These are phyloP conservation scores for Beauveria medogensis DNA, from an alignment of 2,329 filamentous ascomycete genomes.

Conservation along the genomic window DNA sequence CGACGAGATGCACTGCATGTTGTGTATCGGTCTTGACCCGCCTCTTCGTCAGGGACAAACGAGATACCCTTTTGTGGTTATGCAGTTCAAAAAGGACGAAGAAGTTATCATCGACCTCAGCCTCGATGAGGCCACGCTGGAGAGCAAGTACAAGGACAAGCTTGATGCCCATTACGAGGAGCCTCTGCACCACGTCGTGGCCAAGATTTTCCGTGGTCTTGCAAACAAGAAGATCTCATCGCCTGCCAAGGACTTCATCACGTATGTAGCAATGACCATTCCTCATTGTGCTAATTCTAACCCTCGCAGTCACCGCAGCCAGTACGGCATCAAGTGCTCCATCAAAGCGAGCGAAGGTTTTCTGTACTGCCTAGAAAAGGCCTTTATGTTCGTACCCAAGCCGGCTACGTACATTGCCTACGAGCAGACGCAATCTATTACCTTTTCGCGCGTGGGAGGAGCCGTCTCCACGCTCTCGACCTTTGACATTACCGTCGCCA, in stretches of 20 bases:
- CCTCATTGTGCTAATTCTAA: background rate
- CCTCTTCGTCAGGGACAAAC: constrained; percentile 95
- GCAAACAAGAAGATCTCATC: constrained; percentile 92
- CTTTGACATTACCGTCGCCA: constrained; percentile 89
- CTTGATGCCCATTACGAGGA: constrained; percentile 85
- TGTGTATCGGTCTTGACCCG: constrained; percentile 89
- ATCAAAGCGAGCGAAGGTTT: constrained; percentile 99
- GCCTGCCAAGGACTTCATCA: constrained; percentile 89
- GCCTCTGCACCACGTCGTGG: constrained; percentile 85
- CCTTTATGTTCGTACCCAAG: constrained; percentile 98
- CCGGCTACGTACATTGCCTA: constrained; percentile 95
- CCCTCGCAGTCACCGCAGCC: constrained; percentile 64
- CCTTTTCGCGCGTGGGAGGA: constrained; percentile 91
- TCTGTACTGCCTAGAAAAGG: constrained; percentile 94
- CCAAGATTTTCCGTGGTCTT: constrained; percentile 89
- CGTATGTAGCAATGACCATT: constrained; percentile 34
- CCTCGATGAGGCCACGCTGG: constrained; percentile 81
- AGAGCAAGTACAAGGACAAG: constrained; percentile 81
- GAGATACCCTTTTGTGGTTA: constrained; percentile 94
- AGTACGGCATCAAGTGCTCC: constrained; percentile 97
- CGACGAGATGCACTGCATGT: constrained; percentile 93
- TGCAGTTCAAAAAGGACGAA: constrained; percentile 98
- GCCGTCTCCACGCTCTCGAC: constrained; percentile 90
- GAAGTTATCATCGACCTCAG: constrained; percentile 95
- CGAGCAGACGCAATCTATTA: constrained; percentile 84